Base-by-base conservation (phyloP, 805 yeast species). In the Metschnikowia cerradonensis region DNA sequence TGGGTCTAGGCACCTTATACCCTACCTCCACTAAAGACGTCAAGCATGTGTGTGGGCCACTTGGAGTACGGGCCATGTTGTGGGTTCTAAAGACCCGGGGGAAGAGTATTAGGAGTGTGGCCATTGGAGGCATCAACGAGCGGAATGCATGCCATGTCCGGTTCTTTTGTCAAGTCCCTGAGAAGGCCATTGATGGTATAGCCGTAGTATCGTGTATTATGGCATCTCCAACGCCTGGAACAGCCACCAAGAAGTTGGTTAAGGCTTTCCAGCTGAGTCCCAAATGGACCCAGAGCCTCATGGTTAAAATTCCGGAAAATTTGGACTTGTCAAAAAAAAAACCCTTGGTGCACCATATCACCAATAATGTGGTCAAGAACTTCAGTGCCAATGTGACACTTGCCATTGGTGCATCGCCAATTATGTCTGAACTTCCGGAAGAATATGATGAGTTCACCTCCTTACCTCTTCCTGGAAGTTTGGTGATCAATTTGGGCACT, bases 181-280 rank as follows among this genome's bases (percentile, higher is more conserved):
- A 78, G 6, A 68, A 66, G 47, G 63, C 72, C 0, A 64, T 87
- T 7, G 88, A 88, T 62, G 97, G 97, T n/a, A 81, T 88, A 13
- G 94, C 96, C 2, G 84, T 90, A 13, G 97, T 91, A 2, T 88
- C 96, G 6, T 86, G 89, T 57, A 84, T 89, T 11, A 86, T 90
- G 84, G 89, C 89, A 1, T 70, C 76, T 1, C 52, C 58, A 8
- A 77, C 79, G 53, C 84, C 92, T 0, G 78, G 65, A 1, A 49
- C 56, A 2, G 82, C 87, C 0, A 78, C 92, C 0, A 60, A 53
- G 39, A 61, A 64, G 1, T 65, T 78, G 45, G 64, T 67, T 37
- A 44, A 51, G 0, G 59, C 67, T 4, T 65, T 73, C 53, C 52
- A 62, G 14, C 55, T 65, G 3, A 58, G 70, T 34, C 64, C 53